A percentile compares a stretch with the other conserved stretches of the same genome.
Evolutionary conservation across 805 yeast species (phyloP).

Genomic region (Pichia scutulata): DNA sequence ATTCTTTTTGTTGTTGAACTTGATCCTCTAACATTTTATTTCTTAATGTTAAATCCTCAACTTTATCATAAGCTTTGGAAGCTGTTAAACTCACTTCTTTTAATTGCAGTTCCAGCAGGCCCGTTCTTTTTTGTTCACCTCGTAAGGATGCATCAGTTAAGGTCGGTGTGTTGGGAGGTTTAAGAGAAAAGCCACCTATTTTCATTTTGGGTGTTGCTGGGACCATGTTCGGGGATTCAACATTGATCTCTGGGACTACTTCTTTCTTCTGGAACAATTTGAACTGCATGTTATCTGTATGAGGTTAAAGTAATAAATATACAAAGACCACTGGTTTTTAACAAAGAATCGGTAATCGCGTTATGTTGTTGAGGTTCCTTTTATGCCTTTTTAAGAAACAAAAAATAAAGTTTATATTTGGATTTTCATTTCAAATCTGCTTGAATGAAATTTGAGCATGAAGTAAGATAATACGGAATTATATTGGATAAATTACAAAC

Average conservation of each 20-base stretch:
- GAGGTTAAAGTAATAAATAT: background rate
- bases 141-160: slow-evolving; percentile 15
- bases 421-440: no score
- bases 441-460: no score
- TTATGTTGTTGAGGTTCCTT: no score
- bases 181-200: background rate
- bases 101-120: slow-evolving; percentile 17
- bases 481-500: background rate
- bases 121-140: slow-evolving; percentile 20
- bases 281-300: background rate
- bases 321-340: no score
- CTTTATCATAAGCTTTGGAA: slow-evolving; percentile 21
- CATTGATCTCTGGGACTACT: background rate
- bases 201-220: slow-evolving; percentile 10
- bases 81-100: slow-evolving; percentile 22
- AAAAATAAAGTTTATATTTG: no score
- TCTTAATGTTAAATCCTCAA: slow-evolving; percentile 19
- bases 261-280: slow-evolving; percentile 3
- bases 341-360: no score
- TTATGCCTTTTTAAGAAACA: no score
- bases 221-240: background rate
- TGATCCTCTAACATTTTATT: slow-evolving; percentile 22
- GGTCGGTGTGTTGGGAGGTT: slow-evolving; percentile 14
- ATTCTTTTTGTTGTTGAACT: slow-evolving; percentile 20
- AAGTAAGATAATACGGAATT: no score